phyloP scores from a whole-genome alignment of 2,329 filamentous ascomycete species.

The Conoideocrella luteorostrata region DNA sequence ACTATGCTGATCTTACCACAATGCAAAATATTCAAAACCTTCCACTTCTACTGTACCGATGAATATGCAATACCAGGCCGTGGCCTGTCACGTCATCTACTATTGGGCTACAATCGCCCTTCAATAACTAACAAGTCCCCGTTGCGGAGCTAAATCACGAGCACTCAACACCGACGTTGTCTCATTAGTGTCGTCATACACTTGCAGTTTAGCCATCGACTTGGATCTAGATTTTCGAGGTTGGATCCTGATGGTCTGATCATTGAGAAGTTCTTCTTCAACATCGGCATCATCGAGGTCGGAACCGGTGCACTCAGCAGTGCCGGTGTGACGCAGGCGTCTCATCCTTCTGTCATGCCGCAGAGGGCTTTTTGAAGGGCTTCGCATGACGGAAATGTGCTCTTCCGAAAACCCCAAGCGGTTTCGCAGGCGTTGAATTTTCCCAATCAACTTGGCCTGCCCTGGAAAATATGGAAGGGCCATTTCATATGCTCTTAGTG shows the following conservation, averaged over 20 bases:
- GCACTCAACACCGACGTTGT: constrained; percentile 3
- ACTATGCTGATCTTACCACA: neutral
- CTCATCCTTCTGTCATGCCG: constrained; percentile 4
- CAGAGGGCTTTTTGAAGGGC: constrained; percentile 7
- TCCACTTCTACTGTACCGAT: neutral
- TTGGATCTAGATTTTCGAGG: constrained; percentile 9
- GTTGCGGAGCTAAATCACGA: neutral
- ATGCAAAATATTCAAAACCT: constrained; percentile 1
- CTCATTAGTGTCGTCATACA: constrained; percentile 27
- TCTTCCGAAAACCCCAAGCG: constrained; percentile 35
- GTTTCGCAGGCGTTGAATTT: constrained; percentile 57
- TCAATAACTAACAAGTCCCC: neutral
- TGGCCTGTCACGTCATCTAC: neutral
- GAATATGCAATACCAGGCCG: neutral
- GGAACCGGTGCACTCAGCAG: neutral
- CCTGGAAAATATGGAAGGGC: constrained; percentile 80
- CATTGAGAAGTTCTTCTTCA: constrained; percentile 20
- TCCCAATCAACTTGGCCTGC: constrained; percentile 68
- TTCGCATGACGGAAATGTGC: neutral
- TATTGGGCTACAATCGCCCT: neutral
- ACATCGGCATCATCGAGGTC: constrained; percentile 16
- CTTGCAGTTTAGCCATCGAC: constrained; percentile 5
- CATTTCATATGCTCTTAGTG: constrained; percentile 78
- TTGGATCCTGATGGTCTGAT: constrained; percentile 15
- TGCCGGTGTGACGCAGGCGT: neutral